phyloP scores from a whole-genome alignment of 805 yeast species.

The Metschnikowia noctiluminum region DNA sequence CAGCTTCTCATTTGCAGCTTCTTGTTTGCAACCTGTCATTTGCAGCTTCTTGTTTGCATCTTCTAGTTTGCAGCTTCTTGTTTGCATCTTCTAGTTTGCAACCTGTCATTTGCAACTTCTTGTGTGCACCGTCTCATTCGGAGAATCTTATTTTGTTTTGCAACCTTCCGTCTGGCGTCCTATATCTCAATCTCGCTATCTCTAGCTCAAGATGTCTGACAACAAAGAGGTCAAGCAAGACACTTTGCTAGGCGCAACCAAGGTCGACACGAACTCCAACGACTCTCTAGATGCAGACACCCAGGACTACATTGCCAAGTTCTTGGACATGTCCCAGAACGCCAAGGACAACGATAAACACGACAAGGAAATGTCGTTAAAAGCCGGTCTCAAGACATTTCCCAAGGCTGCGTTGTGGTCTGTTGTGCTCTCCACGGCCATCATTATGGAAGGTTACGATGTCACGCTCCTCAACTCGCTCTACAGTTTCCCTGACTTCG shows the following conservation, averaged over 20 bases:
- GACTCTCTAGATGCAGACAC: neutral
- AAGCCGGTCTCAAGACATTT: constrained; percentile 36
- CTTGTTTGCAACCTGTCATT: no score
- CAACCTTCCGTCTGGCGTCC: no score
- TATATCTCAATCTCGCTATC: no score
- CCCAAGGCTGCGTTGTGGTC: constrained; percentile 44
- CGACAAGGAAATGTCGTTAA: constrained; percentile 34
- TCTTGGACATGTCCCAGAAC: constrained; percentile 36
- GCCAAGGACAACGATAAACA: constrained; percentile 34
- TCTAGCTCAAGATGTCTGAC: neutral
- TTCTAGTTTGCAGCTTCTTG: no score
- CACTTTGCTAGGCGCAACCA: neutral
- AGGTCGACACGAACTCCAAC: neutral
- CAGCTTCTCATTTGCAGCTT: no score
- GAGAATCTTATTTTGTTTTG: no score
- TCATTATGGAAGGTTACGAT: constrained; percentile 44
- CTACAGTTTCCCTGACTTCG: constrained; percentile 34
- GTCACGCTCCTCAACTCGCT: constrained; percentile 36
- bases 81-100: no score
- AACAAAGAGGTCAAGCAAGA: neutral
- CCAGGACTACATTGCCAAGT: constrained; percentile 24
- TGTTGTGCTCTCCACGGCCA: constrained; percentile 37
- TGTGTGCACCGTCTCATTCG: no score
- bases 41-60: no score
- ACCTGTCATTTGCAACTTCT: no score